Evolutionary conservation across 1,284 basidiomycete species (phyloP).

Genomic region (Fomitopsis palustris): DNA sequence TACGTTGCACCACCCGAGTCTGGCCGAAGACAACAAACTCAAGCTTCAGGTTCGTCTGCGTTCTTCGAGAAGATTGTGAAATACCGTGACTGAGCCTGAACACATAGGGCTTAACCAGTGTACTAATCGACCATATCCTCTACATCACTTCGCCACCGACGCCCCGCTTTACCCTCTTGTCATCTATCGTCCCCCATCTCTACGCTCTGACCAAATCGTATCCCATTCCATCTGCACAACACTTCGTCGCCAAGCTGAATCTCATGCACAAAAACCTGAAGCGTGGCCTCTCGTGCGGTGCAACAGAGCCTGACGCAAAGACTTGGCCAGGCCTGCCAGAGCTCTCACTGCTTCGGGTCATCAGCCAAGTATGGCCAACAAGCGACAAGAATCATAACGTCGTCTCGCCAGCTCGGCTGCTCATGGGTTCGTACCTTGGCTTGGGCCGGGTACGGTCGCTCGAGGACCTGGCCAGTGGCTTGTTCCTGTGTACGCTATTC

Average conservation of each 20-base stretch:
- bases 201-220: constrained; percentile 74
- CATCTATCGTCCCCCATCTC: constrained; percentile 79
- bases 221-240: constrained; percentile 62
- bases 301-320: constrained; percentile 60
- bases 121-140: constrained; percentile 92
- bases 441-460: constrained; percentile 78
- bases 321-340: constrained; percentile 91
- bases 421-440: constrained; percentile 91
- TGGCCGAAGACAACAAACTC: constrained; percentile 88
- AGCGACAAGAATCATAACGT: constrained; percentile 94
- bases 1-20: constrained; percentile 86
- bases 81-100: neutral
- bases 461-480: constrained; percentile 77
- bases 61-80: neutral
- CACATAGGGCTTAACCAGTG: constrained; percentile 63
- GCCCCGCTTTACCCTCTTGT: constrained; percentile 60
- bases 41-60: constrained; percentile 72
- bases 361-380: constrained; percentile 88
- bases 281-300: constrained; percentile 77
- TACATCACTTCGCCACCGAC: constrained; percentile 66
- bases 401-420: constrained; percentile 79
- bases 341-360: constrained; percentile 76
- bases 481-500: constrained; percentile 88
- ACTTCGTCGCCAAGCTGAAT: constrained; percentile 8
- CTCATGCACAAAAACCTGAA: constrained; percentile 77